phyloP scores from a whole-genome alignment of 441 rosid species.

The Gossypium gossypioides region DNA sequence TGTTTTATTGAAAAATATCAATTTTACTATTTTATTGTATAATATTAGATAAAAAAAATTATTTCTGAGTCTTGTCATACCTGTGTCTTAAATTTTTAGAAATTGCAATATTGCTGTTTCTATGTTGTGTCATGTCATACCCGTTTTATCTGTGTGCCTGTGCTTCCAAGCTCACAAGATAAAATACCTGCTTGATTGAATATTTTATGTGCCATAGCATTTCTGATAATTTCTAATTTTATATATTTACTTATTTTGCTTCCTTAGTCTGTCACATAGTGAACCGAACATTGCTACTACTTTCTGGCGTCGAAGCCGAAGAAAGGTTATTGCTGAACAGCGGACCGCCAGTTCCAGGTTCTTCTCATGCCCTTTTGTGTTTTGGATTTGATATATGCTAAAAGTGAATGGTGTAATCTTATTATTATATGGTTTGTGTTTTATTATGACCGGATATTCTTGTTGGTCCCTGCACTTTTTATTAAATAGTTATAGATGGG shows the following conservation, averaged over 20 bases:
- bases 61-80: background rate
- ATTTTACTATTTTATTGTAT: background rate
- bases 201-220: background rate
- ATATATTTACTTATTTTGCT: background rate
- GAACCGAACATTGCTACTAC: conserved; percentile 87
- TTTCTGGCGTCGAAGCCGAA: conserved; percentile 92
- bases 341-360: conserved; percentile 99
- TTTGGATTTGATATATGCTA: conserved; percentile 5
- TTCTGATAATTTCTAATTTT: background rate
- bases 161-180: background rate
- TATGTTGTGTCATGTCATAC: background rate
- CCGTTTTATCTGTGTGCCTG: background rate
- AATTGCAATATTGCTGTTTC: background rate
- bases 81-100: background rate
- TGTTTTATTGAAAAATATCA: background rate
- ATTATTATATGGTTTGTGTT: conserved; percentile 2
- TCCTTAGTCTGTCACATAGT: conserved; percentile 74
- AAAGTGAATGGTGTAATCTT: background rate
- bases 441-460: background rate
- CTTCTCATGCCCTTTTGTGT: conserved; percentile 21
- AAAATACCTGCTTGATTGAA: background rate
- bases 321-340: conserved; percentile 93
- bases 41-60: background rate
- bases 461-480: background rate
- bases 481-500: background rate